Percentiles rank a stretch among this genome's conserved stretches.
Evolutionary conservation across 164 flowering plant species (phyloP).

Genomic region (Buxus sempervirens): DNA sequence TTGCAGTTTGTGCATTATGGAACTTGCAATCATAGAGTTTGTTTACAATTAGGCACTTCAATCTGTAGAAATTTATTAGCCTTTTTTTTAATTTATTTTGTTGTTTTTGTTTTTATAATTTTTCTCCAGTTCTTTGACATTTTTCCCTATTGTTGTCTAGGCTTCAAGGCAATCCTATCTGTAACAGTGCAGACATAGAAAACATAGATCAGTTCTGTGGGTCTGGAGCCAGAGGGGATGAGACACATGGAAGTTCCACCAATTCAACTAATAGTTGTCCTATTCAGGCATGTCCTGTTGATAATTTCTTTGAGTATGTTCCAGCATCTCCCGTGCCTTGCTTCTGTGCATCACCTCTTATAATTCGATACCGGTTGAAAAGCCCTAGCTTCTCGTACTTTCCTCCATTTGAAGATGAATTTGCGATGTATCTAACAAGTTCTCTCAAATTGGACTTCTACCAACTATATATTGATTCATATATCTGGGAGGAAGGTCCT

Average conservation of each 20-base stretch:
- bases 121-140: not conserved
- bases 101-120: no score
- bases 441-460: constrained; percentile 36
- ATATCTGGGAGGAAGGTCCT: constrained; percentile 62
- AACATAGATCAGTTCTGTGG: constrained; percentile 45
- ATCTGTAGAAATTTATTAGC: no score
- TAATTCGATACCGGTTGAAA: constrained; percentile 56
- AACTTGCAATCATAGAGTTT: no score
- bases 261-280: constrained; percentile 32
- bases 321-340: constrained; percentile 44
- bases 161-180: constrained; percentile 74
- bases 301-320: constrained; percentile 43
- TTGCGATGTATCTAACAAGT: constrained; percentile 36
- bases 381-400: constrained; percentile 71
- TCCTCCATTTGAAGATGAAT: constrained; percentile 36
- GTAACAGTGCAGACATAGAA: constrained; percentile 33
- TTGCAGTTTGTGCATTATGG: no score
- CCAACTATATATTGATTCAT: constrained; percentile 48
- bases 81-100: no score
- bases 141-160: constrained; percentile 33
- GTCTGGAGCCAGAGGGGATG: constrained; percentile 21
- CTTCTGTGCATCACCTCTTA: constrained; percentile 62
- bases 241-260: constrained; percentile 13
- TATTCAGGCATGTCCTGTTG: constrained; percentile 43
- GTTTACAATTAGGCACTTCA: no score